Evolutionary conservation across 2,329 filamentous ascomycete species (phyloP).

Genomic region (Fusarium miscanthi): DNA sequence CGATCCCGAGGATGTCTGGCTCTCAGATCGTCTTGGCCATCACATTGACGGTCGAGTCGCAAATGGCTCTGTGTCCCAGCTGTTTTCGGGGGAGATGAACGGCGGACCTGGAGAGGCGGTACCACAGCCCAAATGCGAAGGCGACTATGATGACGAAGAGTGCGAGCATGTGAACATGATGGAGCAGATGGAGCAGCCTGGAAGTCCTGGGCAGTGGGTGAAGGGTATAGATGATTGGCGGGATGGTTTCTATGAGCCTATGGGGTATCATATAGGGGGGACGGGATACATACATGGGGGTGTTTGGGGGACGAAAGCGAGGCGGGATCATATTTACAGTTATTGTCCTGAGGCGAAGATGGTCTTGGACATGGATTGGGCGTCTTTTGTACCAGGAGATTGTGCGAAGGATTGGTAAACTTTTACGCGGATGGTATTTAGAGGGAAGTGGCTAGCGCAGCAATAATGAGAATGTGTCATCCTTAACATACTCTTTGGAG

Average conservation of each 20-base stretch:
- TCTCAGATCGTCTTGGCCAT: neutral
- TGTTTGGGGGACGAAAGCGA: neutral
- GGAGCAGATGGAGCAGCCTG: neutral
- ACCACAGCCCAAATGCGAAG: rapidly evolving
- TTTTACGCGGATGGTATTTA: rapidly evolving
- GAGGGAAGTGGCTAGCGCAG: no score
- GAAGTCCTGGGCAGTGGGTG: neutral
- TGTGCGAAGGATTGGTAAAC: neutral
- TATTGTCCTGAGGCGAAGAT: neutral
- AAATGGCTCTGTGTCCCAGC: neutral
- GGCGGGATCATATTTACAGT: neutral
- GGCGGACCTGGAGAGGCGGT: neutral
- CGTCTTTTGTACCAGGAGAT: neutral
- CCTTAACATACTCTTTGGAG: no score
- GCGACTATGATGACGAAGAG: neutral
- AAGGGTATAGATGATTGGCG: neutral
- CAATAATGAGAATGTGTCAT: no score
- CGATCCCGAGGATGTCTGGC: neutral
- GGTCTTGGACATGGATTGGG: neutral
- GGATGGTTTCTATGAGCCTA: neutral
- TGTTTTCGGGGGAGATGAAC: neutral
- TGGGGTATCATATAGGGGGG: neutral
- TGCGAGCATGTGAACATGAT: neutral
- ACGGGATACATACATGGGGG: neutral
- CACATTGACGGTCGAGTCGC: neutral